phyloP scores from a whole-genome alignment of 169 alveolate genomes.

The Neospora caninum region DNA sequence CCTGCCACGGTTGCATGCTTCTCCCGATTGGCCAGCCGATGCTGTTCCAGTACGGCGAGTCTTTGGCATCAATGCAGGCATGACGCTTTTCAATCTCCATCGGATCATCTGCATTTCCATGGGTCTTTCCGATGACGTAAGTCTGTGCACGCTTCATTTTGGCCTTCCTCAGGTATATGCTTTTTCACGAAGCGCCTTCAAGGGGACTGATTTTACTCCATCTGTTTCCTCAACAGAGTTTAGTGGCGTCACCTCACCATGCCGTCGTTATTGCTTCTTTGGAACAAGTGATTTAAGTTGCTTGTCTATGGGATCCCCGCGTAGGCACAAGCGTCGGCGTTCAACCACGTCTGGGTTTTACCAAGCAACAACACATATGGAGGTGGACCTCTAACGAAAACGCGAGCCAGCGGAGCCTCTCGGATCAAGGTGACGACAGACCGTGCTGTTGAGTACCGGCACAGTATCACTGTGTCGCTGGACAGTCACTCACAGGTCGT shows the following conservation, averaged over 20 bases:
- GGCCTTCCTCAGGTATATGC: not conserved
- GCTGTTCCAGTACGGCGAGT: constrained; percentile 54
- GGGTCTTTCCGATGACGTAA: constrained; percentile 58
- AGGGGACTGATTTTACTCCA: too few relatives aligned
- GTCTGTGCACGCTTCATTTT: not conserved
- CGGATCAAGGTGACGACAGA: constrained; percentile 49
- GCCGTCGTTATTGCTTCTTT: too few relatives aligned
- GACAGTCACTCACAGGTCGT: constrained; percentile 17
- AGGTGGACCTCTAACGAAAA: constrained; percentile 58
- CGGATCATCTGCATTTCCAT: constrained; percentile 59
- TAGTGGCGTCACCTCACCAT: too few relatives aligned
- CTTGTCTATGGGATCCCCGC: too few relatives aligned
- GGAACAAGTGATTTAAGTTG: too few relatives aligned
- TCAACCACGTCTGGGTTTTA: constrained; percentile 60
- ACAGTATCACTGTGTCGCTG: constrained; percentile 31
- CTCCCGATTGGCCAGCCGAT: constrained; percentile 24
- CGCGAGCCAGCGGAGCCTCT: constrained; percentile 19
- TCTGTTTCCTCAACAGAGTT: too few relatives aligned
- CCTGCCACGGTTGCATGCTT: constrained; percentile 37
- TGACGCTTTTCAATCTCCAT: constrained; percentile 60
- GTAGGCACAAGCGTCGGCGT: constrained; percentile 24
- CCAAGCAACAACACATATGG: constrained; percentile 62
- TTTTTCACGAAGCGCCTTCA: too few relatives aligned
- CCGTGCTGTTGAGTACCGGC: constrained; percentile 52
- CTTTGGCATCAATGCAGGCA: constrained; percentile 59